phyloP scores from a whole-genome alignment of 352 stramenopile species.

The Aphanomyces stellatus region DNA sequence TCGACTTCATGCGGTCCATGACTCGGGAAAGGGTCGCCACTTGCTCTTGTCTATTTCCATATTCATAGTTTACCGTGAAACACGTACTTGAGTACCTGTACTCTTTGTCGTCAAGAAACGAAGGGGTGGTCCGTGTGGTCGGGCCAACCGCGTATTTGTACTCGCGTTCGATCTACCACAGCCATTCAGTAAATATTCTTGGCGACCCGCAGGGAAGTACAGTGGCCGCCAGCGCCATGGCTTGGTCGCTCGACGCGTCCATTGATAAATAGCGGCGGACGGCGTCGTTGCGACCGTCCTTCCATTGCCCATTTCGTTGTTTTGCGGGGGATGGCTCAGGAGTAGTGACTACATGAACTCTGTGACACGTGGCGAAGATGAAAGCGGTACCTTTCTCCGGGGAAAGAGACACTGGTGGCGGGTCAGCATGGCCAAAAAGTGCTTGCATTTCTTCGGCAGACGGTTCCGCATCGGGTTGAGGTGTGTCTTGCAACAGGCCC shows the following conservation, averaged over 20 bases:
- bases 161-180: constrained; percentile 11
- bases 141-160: constrained; percentile 19
- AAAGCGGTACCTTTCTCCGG: too few species aligned
- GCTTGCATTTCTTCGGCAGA: not conserved
- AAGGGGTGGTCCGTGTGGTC: not conserved
- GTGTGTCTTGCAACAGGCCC: not conserved
- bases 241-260: not conserved
- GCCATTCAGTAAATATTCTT: too few species aligned
- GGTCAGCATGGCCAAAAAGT: not conserved
- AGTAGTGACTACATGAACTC: too few species aligned
- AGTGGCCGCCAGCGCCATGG: not conserved
- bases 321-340: not conserved
- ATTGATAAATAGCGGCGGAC: constrained; percentile 1
- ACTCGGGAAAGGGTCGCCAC: not conserved
- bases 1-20: not conserved
- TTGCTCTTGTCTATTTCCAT: not conserved
- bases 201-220: too few species aligned
- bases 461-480: not conserved
- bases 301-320: not conserved
- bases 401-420: not conserved
- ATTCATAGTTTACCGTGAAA: too few species aligned
- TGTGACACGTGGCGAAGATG: too few species aligned
- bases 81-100: constrained; percentile 16
- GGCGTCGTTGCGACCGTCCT: not conserved
- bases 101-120: constrained; percentile 18